Evolutionary conservation across 192 early-diverging fungal species (phyloP), one percentile per base, ranked within the genome.

Genomic region (Podila epigama): DNA sequence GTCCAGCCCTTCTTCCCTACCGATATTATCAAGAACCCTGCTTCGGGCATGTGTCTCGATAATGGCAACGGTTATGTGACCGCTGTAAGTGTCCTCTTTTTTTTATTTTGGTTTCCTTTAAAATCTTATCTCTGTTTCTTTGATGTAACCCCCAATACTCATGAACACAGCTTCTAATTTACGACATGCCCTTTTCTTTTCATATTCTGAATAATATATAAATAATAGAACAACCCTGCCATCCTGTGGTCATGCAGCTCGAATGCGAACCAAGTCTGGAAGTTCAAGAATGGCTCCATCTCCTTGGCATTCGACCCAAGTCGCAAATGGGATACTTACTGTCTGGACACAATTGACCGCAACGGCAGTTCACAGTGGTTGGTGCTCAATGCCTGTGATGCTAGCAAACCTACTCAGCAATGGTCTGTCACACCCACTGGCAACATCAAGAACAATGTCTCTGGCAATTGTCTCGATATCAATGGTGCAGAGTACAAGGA

Each of bases 1-100:
- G 73, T 77, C 22, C 73, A 77, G 56, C 73, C 73, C 12, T 63
- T 64, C 40, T 77, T 68, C 60, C 73, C 73, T 1, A 77, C 73
- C 1, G 73, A 77, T 29, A 68, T 77, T 36, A 34, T 77, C 73
- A 68, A 63, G 37, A 77, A 63, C 34, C n/a, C 5, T 9, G 65
- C 60, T 18, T 64, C 60, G 39, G 73, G 73, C 28, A 68, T 51
- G 20, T 77, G 73, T 27, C 6, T 77, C 54, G 73, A 77, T 18
- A 77, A 77, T 16, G 55, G 50, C 33, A 39, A 68, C 12, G 4
- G 0, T 11, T 3, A 7, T 44, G 66, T 63, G 22, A 52, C 65
- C 11, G 29, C 71, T 12, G 71, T 75, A 75, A 75, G 71, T 25
- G 28, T 29, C 2, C 29, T 15, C 11, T 20, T 11, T 28, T 35